Conservation (phyloP, 2,329 filamentous ascomycete genomes). For the Ilyonectria sp. region DNA sequence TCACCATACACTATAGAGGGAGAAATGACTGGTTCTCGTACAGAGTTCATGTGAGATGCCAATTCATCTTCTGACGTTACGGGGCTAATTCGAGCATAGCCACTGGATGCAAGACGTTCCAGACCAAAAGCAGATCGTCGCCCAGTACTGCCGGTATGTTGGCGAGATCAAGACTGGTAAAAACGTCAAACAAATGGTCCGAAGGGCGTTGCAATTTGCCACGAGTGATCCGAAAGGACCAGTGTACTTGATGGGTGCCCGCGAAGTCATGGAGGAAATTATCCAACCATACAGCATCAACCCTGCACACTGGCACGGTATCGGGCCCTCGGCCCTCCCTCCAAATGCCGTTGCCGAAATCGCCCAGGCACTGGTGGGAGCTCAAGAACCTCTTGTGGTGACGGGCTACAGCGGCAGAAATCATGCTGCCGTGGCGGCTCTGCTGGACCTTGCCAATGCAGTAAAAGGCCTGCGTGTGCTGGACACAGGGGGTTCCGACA, state of each 20-base stretch:
- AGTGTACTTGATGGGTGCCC: constrained; percentile 81
- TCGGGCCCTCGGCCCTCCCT: constrained; percentile 74
- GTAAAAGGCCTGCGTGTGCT: constrained; percentile 79
- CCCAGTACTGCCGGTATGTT: constrained; percentile 87
- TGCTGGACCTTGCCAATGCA: constrained; percentile 77
- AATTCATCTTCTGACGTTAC: not conserved
- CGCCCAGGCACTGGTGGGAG: constrained; percentile 72
- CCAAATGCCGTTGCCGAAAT: constrained; percentile 69
- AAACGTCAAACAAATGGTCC: constrained; percentile 91
- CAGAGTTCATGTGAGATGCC: constrained; percentile 74
- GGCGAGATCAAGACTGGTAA: constrained; percentile 85
- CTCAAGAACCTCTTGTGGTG: constrained; percentile 76
- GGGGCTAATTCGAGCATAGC: constrained; percentile 12
- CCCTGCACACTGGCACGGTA: constrained; percentile 79
- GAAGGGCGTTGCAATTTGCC: constrained; percentile 85
- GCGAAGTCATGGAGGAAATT: constrained; percentile 89
- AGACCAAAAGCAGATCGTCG: constrained; percentile 83
- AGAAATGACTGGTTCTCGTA: constrained; percentile 81
- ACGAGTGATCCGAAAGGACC: constrained; percentile 82
- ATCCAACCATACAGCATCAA: constrained; percentile 79
- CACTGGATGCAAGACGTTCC: constrained; percentile 89
- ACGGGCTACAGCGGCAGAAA: constrained; percentile 81
- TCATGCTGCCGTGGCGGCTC: constrained; percentile 68
- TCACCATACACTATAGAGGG: constrained; percentile 83
- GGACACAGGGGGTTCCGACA: constrained; percentile 82